Evolutionary conservation across 2,329 filamentous ascomycete genomes (phyloP), one percentile per base, ranked within the genome.

Genomic region (Cytospora schulzeri): DNA sequence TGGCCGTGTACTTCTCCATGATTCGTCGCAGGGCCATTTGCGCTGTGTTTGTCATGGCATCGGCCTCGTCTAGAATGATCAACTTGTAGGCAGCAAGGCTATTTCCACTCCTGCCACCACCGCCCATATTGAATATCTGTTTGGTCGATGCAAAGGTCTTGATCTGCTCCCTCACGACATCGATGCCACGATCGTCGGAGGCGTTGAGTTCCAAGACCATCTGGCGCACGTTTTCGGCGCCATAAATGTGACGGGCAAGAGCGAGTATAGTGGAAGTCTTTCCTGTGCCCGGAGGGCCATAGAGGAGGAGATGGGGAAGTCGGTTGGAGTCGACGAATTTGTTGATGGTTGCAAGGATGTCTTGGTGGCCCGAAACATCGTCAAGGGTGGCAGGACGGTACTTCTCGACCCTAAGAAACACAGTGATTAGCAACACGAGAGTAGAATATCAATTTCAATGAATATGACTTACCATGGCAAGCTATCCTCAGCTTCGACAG

Each of bases 1-100:
- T 99, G 66, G 91, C 91, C 0, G 95, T 99, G 80, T 99, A 99
- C 79, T 97, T 97, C 75, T 99, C 95, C 95, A 99, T 99, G 74
- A 99, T 98, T 56, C 95, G 84, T 67, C 95, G 87, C 62, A 99
- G 82, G 0, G 95, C 95, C 94, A 99, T 99, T 78, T 99, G 95
- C 7, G 95, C 95, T 0, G 94, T 96, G 61, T 92, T 91, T n/a
- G 95, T 99, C 95, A 99, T 99, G 61, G 95, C 95, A 76, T 99
- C 95, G n/a, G 95, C 95, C 81, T 99, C 95, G 76, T 99, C 95
- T 5, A 99, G 86, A 62, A 99, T 92, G 74, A 99, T 98, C 70
- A 99, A 87, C 81, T 99, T 99, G 82, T 91, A 99, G 4, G 86
- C 86, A 0, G 91, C 92, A 29, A 94, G 77, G 15, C 84, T 78